Evolutionary conservation across 306 rosid species (phyloP), one percentile per base, ranked within the genome.

Genomic region (Mimosa pudica): DNA sequence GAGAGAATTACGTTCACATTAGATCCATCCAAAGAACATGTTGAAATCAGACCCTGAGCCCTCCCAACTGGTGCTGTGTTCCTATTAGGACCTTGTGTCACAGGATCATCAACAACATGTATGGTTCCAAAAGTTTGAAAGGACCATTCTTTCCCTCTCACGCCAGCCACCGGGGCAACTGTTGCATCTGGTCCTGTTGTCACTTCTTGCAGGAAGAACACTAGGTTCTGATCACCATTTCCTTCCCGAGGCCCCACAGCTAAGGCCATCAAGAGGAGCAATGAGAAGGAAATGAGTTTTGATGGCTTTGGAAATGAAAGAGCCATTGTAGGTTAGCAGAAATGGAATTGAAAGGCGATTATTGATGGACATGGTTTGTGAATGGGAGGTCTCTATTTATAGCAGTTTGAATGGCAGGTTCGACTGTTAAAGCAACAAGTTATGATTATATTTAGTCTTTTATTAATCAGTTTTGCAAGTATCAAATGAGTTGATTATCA

Each of bases 181-280:
- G 88, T 87, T 2, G 85, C 80, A 17, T 44, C 77, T 0, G 79
- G 41, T 20, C 85, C 88, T 41, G 1, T 10, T 33, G 83, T 67
- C n/a, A 57, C n/a, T 16, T 87, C 88, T 10, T 84, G 83, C 9
- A 87, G 55, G 82, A 46, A 84, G 51, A 77, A 77, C 46, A 87
- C 88, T 2, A 73, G 7, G 38, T n/a, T 77, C 73, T 82, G 79
- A 73, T 76, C n/a, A 18, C 63, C 16, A 35, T 36, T 30, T 11
- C 18, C 57, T 20, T 71, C 10, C 8, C 32, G 42, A 14, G 58
- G 0, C 3, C 62, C 46, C 36, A 55, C 62, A 47, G 58, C 32
- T 46, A 64, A 65, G 44, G 58, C 30, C 12, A 70, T 70, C 8
- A 45, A 11, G 13, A 14, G 8, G 13, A 70, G 57, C 74, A 70